phyloP scores from a whole-genome alignment of 2,329 filamentous ascomycete species.

The Aspergillus transmontanensis region DNA sequence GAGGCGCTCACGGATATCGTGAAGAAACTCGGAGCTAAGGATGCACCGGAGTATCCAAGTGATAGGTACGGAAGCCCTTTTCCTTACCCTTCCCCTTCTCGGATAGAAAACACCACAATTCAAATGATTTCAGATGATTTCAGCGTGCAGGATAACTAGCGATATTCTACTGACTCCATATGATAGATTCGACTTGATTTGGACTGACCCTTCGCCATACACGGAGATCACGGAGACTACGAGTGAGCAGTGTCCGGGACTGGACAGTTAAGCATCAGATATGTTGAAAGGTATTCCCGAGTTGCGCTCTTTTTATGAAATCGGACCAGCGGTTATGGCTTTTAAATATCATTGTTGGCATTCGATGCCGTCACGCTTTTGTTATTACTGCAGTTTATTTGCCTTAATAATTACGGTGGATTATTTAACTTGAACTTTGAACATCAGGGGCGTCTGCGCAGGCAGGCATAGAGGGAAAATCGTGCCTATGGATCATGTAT shows the following conservation, averaged over 20 bases:
- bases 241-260: constrained; percentile 57
- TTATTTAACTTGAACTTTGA: background rate
- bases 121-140: too few relatives aligned
- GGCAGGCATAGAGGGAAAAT: too few relatives aligned
- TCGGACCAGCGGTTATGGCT: background rate
- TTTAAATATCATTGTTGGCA: background rate
- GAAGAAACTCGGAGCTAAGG: constrained; percentile 52
- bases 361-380: background rate
- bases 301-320: background rate
- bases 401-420: background rate
- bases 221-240: constrained; percentile 47
- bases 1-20: constrained; percentile 55
- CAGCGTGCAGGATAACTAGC: background rate
- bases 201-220: constrained; percentile 59
- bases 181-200: constrained; percentile 57
- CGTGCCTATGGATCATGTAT: too few relatives aligned
- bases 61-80: constrained; percentile 40
- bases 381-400: background rate
- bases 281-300: background rate
- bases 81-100: background rate
- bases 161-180: background rate
- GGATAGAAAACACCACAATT: background rate
- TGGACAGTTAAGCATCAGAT: constrained; percentile 42
- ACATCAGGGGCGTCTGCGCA: background rate
- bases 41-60: constrained; percentile 55